Evolutionary conservation across 2,329 filamentous ascomycete species (phyloP).

Genomic region (Samsoniella hepiali): DNA sequence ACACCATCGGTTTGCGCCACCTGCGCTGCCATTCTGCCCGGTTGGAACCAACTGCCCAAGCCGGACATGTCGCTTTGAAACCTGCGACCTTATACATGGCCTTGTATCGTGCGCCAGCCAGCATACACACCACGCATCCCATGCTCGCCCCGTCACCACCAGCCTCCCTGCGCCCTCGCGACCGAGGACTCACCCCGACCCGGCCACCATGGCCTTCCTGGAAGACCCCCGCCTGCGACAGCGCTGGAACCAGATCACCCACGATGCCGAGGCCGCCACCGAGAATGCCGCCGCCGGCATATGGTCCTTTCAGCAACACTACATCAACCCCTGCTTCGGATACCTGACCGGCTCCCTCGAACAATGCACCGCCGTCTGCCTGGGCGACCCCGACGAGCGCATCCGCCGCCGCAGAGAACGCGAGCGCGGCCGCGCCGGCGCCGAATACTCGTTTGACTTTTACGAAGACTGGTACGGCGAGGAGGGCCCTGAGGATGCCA

Average conservation of each 20-base stretch:
- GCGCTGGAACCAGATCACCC: slow-evolving; percentile 87
- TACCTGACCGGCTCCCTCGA: slow-evolving; percentile 65
- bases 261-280: slow-evolving; percentile 86
- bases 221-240: slow-evolving; percentile 87
- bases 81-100: neutral
- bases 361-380: slow-evolving; percentile 68
- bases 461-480: slow-evolving; percentile 93
- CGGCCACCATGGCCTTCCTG: slow-evolving; percentile 53
- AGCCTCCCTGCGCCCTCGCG: slow-evolving; percentile 13
- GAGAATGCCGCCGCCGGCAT: slow-evolving; percentile 88
- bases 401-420: slow-evolving; percentile 65
- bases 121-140: neutral
- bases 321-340: slow-evolving; percentile 76
- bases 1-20: slow-evolving; percentile 11
- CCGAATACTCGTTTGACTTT: slow-evolving; percentile 90
- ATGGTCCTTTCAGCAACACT: slow-evolving; percentile 83
- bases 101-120: neutral
- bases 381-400: slow-evolving; percentile 71
- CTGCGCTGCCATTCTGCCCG: neutral
- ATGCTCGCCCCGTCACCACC: slow-evolving; percentile 7
- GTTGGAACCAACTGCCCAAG: neutral
- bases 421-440: slow-evolving; percentile 54
- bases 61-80: neutral
- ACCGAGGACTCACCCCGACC: slow-evolving; percentile 9
- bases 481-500: slow-evolving; percentile 38